Conservation (phyloP, 176 grass and related monocot genomes). For the Carex pumila region DNA sequence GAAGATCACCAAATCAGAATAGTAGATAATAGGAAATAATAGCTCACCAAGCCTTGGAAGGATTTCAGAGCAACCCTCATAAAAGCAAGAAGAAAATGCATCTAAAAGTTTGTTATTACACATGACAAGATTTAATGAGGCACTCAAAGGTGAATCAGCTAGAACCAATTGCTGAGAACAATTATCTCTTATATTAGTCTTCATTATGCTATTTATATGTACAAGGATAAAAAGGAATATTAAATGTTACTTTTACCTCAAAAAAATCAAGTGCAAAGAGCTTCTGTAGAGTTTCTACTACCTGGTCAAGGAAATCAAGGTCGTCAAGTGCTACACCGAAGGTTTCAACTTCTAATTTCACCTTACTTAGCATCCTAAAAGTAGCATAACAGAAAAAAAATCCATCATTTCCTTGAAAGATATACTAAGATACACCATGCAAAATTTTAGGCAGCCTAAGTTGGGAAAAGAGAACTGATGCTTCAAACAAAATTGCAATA, state of each 20-base stretch:
- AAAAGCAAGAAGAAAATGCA: conserved; percentile 50
- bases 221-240: conserved; percentile 20
- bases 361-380: conserved; percentile 70
- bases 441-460: neutral
- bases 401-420: neutral
- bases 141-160: conserved; percentile 44
- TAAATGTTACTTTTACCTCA: conserved; percentile 35
- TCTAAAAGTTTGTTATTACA: conserved; percentile 60
- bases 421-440: neutral
- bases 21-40: conserved; percentile 10
- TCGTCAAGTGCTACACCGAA: conserved; percentile 53
- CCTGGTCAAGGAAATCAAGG: conserved; percentile 69
- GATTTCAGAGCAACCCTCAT: conserved; percentile 46
- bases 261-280: conserved; percentile 57
- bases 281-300: conserved; percentile 49
- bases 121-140: conserved; percentile 30
- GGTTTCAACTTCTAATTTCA: conserved; percentile 45
- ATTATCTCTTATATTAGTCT: neutral
- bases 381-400: conserved; percentile 5
- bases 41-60: conserved; percentile 44
- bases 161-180: conserved; percentile 44
- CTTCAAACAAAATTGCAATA: neutral
- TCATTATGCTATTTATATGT: neutral
- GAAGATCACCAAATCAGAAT: neutral
- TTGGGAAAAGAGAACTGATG: neutral